Conservation (phyloP, 2,329 filamentous ascomycete species). For the Podosphaera xanthii region DNA sequence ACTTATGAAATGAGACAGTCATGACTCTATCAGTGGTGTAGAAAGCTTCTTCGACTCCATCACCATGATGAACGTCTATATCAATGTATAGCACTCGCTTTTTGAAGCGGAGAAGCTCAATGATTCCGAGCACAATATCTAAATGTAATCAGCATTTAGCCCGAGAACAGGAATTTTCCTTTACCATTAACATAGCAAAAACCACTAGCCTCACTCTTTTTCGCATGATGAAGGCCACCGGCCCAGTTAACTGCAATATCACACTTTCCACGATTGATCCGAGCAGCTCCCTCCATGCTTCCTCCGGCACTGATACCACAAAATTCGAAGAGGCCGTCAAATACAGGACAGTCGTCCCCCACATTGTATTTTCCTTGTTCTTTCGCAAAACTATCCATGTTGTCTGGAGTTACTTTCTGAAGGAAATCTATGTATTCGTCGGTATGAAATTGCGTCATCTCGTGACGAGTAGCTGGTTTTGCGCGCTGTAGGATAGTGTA, state of each 20-base stretch:
- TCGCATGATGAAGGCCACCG: slow-evolving; percentile 87
- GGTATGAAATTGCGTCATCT: slow-evolving; percentile 87
- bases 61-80: slow-evolving; percentile 84
- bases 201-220: slow-evolving; percentile 85
- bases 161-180: slow-evolving; percentile 11
- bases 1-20: slow-evolving; percentile 89
- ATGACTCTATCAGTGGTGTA: slow-evolving; percentile 84
- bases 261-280: slow-evolving; percentile 73
- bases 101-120: slow-evolving; percentile 75
- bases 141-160: slow-evolving; percentile 21
- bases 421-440: slow-evolving; percentile 92
- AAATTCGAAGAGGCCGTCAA: slow-evolving; percentile 93
- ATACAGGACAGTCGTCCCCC: slow-evolving; percentile 90
- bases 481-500: slow-evolving; percentile 33
- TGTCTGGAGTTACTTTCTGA: slow-evolving; percentile 87
- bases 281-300: slow-evolving; percentile 78
- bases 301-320: slow-evolving; percentile 86
- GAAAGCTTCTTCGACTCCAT: slow-evolving; percentile 83
- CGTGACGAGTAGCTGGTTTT: slow-evolving; percentile 68
- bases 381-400: slow-evolving; percentile 82
- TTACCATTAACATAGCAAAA: slow-evolving; percentile 97
- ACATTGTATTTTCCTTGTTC: slow-evolving; percentile 91
- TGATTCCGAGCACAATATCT: slow-evolving; percentile 91
- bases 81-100: slow-evolving; percentile 95
- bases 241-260: slow-evolving; percentile 98